A percentile compares a stretch with the other conserved stretches of the same genome.
Evolutionary conservation across 805 yeast species (phyloP).

Genomic region (Candida ficus): DNA sequence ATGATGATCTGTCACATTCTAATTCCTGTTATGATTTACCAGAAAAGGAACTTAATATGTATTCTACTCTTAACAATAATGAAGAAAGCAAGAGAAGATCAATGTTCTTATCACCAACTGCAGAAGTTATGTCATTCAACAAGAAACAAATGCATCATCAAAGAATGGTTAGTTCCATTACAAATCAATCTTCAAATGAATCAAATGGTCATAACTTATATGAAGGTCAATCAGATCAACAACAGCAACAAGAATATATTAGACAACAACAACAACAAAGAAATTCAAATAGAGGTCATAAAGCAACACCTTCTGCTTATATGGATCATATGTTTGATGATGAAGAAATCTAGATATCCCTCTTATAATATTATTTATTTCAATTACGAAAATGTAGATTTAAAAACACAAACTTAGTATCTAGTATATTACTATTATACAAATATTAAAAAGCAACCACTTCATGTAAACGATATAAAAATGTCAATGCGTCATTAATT

Average conservation of each 20-base stretch:
- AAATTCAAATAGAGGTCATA: constrained; percentile 14
- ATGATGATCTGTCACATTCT: constrained; percentile 6
- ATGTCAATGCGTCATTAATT: too few relatives aligned
- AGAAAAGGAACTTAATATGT: constrained; percentile 15
- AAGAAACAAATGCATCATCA: constrained; percentile 33
- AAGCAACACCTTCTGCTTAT: constrained; percentile 42
- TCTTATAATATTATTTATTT: not conserved
- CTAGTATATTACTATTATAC: not conserved
- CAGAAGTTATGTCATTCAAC: constrained; percentile 54
- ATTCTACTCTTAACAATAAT: constrained; percentile 18
- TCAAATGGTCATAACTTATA: constrained; percentile 2
- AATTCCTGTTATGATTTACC: constrained; percentile 12
- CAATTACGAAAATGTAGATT: too few relatives aligned
- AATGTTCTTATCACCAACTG: constrained; percentile 77
- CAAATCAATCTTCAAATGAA: constrained; percentile 22
- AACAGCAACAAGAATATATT: too few relatives aligned
- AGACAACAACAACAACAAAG: constrained; percentile 6
- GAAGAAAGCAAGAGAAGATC: constrained; percentile 24
- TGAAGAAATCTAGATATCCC: not conserved
- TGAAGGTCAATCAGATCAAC: not conserved
- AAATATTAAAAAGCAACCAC: not conserved
- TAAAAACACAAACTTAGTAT: too few relatives aligned
- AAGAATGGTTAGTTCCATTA: constrained; percentile 24
- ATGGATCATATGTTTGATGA: constrained; percentile 45
- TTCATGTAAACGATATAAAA: too few relatives aligned